Evolutionary conservation across 1,284 basidiomycete species (phyloP).

Genomic region (Marasmius tenuissimus): DNA sequence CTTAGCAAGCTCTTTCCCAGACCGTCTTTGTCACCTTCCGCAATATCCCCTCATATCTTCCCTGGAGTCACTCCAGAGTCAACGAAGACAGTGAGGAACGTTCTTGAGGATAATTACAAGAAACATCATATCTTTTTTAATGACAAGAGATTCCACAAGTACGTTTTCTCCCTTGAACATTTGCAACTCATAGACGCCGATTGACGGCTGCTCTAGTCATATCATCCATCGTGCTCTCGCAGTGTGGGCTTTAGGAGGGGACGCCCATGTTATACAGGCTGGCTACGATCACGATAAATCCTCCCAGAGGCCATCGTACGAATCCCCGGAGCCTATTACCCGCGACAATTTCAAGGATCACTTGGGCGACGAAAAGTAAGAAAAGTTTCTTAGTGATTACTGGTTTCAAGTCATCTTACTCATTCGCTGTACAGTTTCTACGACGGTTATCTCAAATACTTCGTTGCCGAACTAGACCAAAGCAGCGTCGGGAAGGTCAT

Average conservation of each 20-base stretch:
- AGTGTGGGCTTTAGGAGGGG: constrained; percentile 49
- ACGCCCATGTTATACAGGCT: constrained; percentile 36
- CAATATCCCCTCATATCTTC: constrained; percentile 20
- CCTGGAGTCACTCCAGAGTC: constrained; percentile 33
- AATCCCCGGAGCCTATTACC: constrained; percentile 43
- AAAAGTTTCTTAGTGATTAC: background rate
- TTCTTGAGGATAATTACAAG: constrained; percentile 42
- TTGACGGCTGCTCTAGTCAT: constrained; percentile 38
- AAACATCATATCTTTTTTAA: constrained; percentile 48
- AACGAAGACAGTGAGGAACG: constrained; percentile 28
- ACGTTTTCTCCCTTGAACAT: constrained; percentile 5
- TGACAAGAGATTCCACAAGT: constrained; percentile 45
- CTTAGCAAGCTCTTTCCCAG: constrained; percentile 6
- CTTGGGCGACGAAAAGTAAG: constrained; percentile 43
- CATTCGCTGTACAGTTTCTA: constrained; percentile 46
- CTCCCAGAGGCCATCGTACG: constrained; percentile 38
- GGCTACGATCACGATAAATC: constrained; percentile 41
- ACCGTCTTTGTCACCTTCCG: constrained; percentile 17
- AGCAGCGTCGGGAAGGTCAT: constrained; percentile 42
- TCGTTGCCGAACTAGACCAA: constrained; percentile 41
- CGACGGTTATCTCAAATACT: constrained; percentile 57
- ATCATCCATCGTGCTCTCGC: constrained; percentile 50
- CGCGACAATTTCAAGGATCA: constrained; percentile 47
- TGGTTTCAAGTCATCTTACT: constrained; percentile 21
- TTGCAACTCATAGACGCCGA: background rate